Evolutionary conservation across 306 rosid genomes (phyloP).

Genomic region (Castanospermum australe): DNA sequence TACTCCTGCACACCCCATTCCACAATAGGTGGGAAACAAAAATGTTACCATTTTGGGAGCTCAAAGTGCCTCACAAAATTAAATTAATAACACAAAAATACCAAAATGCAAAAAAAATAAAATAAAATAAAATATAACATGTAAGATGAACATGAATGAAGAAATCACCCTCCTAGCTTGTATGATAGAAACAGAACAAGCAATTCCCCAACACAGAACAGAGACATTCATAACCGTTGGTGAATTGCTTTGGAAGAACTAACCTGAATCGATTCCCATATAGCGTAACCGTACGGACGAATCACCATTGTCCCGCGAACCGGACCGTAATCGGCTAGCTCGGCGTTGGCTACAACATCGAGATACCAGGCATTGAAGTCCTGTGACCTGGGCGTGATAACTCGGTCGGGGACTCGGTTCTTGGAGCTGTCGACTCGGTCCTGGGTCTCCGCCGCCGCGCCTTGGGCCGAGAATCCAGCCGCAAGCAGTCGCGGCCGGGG

Average conservation of each 20-base stretch:
- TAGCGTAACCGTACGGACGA: conserved; percentile 95
- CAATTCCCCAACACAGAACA: too few relatives aligned
- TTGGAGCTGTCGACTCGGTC: conserved; percentile 50
- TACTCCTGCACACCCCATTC: conserved; percentile 65
- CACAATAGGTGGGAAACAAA: too few relatives aligned
- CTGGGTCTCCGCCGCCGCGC: conserved; percentile 45
- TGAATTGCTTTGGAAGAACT: not conserved
- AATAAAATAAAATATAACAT: not conserved
- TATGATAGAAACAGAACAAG: not conserved
- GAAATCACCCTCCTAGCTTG: not conserved
- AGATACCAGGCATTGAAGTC: conserved; percentile 97
- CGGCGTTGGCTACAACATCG: conserved; percentile 78
- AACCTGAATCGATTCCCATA: conserved; percentile 94
- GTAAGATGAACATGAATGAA: not conserved
- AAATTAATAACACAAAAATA: not conserved
- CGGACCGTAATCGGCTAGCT: conserved; percentile 98
- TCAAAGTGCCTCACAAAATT: too few relatives aligned
- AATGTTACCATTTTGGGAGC: too few relatives aligned
- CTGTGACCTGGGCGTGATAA: conserved; percentile 80
- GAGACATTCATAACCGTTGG: not conserved
- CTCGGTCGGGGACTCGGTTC: conserved; percentile 59
- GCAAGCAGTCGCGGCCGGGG: conserved; percentile 14
- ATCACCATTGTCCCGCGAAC: conserved; percentile 98
- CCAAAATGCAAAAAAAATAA: conserved; percentile 54
- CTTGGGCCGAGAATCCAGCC: conserved; percentile 50